Percentiles rank a stretch among this genome's conserved stretches.
phyloP scores from a whole-genome alignment of 1,284 basidiomycete genomes.

The Leccinum subatratum region DNA sequence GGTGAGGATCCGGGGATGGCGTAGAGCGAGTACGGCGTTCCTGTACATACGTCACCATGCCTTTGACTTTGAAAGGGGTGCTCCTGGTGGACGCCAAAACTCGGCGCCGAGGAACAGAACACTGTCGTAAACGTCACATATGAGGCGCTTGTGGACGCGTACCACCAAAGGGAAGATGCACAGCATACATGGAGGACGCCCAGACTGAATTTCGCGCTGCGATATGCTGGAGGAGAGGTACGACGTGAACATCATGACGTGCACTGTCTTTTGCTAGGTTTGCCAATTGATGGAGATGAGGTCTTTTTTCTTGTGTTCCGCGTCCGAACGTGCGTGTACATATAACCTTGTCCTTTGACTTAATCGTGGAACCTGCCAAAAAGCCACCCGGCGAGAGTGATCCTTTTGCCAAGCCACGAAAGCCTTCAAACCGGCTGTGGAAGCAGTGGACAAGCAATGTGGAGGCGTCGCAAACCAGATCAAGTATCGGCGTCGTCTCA shows the following conservation, averaged over 20 bases:
- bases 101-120: constrained; percentile 9
- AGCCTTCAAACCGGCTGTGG: constrained; percentile 19
- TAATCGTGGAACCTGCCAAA: constrained; percentile 11
- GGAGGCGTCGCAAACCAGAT: constrained; percentile 23
- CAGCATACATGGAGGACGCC: constrained; percentile 29
- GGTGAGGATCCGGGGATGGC: constrained; percentile 41
- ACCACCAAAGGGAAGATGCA: constrained; percentile 8
- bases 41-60: constrained; percentile 31
- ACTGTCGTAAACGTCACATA: constrained; percentile 18
- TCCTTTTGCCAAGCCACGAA: constrained; percentile 13
- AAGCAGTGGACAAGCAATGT: constrained; percentile 25
- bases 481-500: constrained; percentile 3
- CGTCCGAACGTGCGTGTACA: background rate
- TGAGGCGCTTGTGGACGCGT: constrained; percentile 18
- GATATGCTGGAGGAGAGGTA: constrained; percentile 21
- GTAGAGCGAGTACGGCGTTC: constrained; percentile 29
- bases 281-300: constrained; percentile 32
- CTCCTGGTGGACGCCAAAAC: constrained; percentile 16
- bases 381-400: constrained; percentile 22
- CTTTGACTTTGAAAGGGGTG: constrained; percentile 17
- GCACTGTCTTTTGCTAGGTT: constrained; percentile 31
- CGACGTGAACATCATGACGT: constrained; percentile 14
- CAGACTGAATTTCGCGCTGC: constrained; percentile 21
- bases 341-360: no score
- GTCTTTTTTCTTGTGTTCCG: background rate